phyloP scores from a whole-genome alignment of 2,329 filamentous ascomycete genomes.

The Penicillium verrucosum region DNA sequence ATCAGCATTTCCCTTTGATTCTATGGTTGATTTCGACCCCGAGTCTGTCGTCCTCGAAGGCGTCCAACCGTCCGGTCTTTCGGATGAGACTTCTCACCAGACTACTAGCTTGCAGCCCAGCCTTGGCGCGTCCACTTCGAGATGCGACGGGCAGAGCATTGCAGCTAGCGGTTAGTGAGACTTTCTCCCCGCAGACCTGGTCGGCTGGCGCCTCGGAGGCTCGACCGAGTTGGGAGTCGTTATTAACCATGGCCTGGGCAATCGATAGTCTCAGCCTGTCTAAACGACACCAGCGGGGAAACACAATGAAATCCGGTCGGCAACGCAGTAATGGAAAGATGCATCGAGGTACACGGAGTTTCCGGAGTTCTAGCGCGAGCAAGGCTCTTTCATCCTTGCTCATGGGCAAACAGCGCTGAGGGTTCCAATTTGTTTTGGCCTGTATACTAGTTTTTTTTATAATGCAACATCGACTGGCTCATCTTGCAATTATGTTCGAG shows the following conservation, averaged over 20 bases:
- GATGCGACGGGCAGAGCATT: constrained; percentile 54
- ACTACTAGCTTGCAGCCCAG: constrained; percentile 53
- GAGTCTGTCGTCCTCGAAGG: constrained; percentile 45
- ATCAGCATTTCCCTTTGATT: constrained; percentile 53
- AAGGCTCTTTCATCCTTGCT: constrained; percentile 22
- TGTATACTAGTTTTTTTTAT: constrained; percentile 24
- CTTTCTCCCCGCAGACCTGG: constrained; percentile 35
- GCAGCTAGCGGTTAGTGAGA: constrained; percentile 49
- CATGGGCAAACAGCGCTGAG: constrained; percentile 31
- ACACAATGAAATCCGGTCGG: constrained; percentile 30
- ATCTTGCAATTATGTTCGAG: neutral
- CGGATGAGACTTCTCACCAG: constrained; percentile 50
- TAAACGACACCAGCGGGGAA: constrained; percentile 30
- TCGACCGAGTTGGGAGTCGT: constrained; percentile 43
- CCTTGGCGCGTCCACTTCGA: constrained; percentile 53
- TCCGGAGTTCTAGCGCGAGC: constrained; percentile 35
- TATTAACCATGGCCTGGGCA: constrained; percentile 47
- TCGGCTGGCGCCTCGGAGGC: constrained; percentile 32
- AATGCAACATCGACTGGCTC: constrained; percentile 13
- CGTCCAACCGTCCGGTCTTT: constrained; percentile 46
- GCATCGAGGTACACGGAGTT: constrained; percentile 40
- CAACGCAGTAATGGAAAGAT: constrained; percentile 35
- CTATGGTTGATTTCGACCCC: constrained; percentile 55
- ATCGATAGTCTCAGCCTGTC: constrained; percentile 44
- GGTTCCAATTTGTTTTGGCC: constrained; percentile 10